Base-by-base conservation (phyloP, 768 basidiomycete genomes). In the Collybia sordida region DNA sequence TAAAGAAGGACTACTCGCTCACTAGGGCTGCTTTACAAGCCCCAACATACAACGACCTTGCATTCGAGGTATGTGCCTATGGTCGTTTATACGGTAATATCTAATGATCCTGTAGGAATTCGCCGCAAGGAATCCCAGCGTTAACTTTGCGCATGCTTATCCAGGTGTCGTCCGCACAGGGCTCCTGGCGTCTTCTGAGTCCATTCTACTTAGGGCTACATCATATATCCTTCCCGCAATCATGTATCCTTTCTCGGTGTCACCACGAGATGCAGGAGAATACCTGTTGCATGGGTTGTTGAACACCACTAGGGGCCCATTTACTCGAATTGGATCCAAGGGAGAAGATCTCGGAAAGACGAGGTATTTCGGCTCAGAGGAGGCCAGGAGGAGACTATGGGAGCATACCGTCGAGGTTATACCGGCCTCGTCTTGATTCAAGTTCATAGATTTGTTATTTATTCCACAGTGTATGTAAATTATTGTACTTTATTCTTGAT, bases 11-110 rank as follows among this genome's bases (percentile, higher is more conserved):
- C n/a, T 82, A 68, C 57, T 63, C 57, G 2, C 19, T 70, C 0
- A 14, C 51, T 2, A 68, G 64, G 3, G 71, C 72, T 1, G 66
- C 58, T 0, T n/a, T 56, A 15, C 24, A 57, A 3, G 64, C 66
- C 0, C 59, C 66, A 21, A 69, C 72, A 0, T 76, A 76, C 51
- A 77, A 67, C 50, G 75, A 79, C 58, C 57, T 72, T 22, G 71
- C 72, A 69, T 48, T 77, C 21, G 64, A 74, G 65, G 77, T 74
- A 42, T 27, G 49, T 34, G 18, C 49, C 45, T 7, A 7, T 37
- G 6, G 24, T 15, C 7, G 25, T 43, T 7, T 2, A 9, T 19
- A 22, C 17, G 6, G 7, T n/a, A n/a, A 27, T 6, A 11, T 9
- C 6, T 43, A 19, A n/a, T 23, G 1, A 43, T 9, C n/a, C 42